Conservation (phyloP, 2,329 filamentous ascomycete species). For the Cercospora zeae-maydis region DNA sequence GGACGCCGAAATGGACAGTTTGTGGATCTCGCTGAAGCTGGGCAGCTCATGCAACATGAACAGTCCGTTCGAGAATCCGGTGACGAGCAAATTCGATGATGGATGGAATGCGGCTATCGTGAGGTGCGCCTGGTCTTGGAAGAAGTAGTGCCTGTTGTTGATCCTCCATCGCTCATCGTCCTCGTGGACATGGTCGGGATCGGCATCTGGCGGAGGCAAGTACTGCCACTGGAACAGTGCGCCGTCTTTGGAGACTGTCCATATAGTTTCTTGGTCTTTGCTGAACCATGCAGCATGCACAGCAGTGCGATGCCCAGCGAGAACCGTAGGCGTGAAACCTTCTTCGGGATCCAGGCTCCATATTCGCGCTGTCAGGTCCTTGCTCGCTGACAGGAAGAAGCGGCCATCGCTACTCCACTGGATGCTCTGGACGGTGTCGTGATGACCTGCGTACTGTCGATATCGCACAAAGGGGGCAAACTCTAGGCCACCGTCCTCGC, state of each 20-base stretch:
- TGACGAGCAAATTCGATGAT: constrained; percentile 84
- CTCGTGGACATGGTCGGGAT: constrained; percentile 53
- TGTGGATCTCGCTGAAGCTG: constrained; percentile 93
- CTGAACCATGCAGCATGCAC: constrained; percentile 98
- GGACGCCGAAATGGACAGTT: constrained; percentile 88
- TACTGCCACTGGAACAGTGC: constrained; percentile 94
- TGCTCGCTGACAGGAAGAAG: constrained; percentile 89
- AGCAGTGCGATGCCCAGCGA: constrained; percentile 85
- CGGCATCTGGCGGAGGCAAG: constrained; percentile 52
- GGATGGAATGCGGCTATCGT: constrained; percentile 89
- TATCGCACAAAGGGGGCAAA: constrained; percentile 93
- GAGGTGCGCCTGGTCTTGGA: constrained; percentile 82
- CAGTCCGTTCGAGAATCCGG: constrained; percentile 89
- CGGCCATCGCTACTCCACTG: constrained; percentile 96
- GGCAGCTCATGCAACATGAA: constrained; percentile 96
- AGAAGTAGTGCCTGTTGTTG: constrained; percentile 85
- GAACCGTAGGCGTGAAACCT: constrained; percentile 81
- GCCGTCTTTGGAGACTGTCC: constrained; percentile 95
- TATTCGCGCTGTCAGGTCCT: constrained; percentile 87
- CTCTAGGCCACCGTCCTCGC: constrained; percentile 76
- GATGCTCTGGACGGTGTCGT: constrained; percentile 78
- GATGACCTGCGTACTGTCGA: constrained; percentile 81
- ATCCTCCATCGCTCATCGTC: constrained; percentile 84
- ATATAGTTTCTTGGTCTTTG: constrained; percentile 89
- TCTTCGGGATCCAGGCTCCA: constrained; percentile 89